Conservation (phyloP, 129 eudicot species). For the Arctium minus region DNA sequence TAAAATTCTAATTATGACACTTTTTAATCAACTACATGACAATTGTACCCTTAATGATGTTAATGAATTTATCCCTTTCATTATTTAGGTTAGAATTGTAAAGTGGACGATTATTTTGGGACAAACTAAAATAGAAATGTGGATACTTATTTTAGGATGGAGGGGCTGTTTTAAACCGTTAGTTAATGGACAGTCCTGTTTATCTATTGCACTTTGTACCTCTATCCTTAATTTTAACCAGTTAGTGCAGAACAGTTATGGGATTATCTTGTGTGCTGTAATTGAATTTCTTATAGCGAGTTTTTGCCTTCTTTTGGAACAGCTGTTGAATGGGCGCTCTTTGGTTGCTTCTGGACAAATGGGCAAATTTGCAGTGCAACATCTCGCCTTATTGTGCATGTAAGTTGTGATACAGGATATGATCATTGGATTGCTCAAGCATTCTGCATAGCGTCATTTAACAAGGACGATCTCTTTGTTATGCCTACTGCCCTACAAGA, state of each 20-base stretch:
- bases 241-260: background rate
- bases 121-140: background rate
- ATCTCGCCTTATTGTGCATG: slow-evolving; percentile 91
- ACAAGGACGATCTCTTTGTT: background rate
- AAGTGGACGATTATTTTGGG: background rate
- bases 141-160: background rate
- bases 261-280: background rate
- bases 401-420: slow-evolving; percentile 29
- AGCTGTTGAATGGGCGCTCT: slow-evolving; percentile 98
- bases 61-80: background rate
- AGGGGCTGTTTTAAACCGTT: background rate
- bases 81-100: background rate
- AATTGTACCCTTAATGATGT: background rate
- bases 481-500: background rate
- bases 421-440: background rate
- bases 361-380: slow-evolving; percentile 99
- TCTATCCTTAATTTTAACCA: background rate
- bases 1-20: background rate
- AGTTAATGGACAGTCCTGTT: background rate
- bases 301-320: slow-evolving; percentile 19
- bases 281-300: background rate
- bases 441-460: background rate
- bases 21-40: background rate
- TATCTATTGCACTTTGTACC: background rate
- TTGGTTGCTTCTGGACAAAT: slow-evolving; percentile 99